A percentile compares a stretch with the other conserved stretches of the same genome.
phyloP scores from a whole-genome alignment of 805 yeast genomes.

The Candida nemodendra region DNA sequence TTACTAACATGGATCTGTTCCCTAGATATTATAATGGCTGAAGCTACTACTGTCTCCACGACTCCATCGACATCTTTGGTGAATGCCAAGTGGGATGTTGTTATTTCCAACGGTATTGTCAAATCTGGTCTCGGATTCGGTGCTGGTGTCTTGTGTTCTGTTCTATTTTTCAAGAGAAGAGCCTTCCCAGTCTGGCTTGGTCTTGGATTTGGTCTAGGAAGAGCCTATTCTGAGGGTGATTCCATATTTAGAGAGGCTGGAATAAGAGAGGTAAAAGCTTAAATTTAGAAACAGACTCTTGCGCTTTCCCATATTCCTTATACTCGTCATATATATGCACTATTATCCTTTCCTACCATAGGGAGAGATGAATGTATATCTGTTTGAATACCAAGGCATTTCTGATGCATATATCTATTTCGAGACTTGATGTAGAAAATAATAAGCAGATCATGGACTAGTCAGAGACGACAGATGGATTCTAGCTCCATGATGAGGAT shows the following conservation, averaged over 20 bases:
- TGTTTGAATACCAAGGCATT: constrained; percentile 6
- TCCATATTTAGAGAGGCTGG: constrained; percentile 90
- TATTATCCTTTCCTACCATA: constrained; percentile 1
- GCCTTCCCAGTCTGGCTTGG: constrained; percentile 98
- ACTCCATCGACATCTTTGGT: constrained; percentile 29
- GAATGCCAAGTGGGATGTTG: constrained; percentile 80
- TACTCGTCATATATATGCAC: neutral
- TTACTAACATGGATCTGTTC: neutral
- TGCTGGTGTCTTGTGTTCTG: constrained; percentile 91
- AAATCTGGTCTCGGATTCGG: constrained; percentile 97
- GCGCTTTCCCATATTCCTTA: neutral
- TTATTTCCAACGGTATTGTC: constrained; percentile 87
- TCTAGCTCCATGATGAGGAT: too few relatives aligned
- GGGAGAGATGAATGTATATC: constrained; percentile 3
- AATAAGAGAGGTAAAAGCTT: constrained; percentile 70
- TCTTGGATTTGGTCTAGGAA: constrained; percentile 94
- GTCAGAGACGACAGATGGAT: too few relatives aligned
- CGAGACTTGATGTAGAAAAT: too few relatives aligned
- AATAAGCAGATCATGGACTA: too few relatives aligned
- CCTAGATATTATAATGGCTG: constrained; percentile 19
- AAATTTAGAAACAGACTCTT: constrained; percentile 11
- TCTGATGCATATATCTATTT: constrained; percentile 5
- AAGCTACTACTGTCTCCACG: constrained; percentile 20
- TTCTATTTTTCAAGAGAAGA: constrained; percentile 86
- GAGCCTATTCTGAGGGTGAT: constrained; percentile 98